Evolutionary conservation across 2,329 filamentous ascomycete species (phyloP).

Genomic region (Phialophora macrospora): DNA sequence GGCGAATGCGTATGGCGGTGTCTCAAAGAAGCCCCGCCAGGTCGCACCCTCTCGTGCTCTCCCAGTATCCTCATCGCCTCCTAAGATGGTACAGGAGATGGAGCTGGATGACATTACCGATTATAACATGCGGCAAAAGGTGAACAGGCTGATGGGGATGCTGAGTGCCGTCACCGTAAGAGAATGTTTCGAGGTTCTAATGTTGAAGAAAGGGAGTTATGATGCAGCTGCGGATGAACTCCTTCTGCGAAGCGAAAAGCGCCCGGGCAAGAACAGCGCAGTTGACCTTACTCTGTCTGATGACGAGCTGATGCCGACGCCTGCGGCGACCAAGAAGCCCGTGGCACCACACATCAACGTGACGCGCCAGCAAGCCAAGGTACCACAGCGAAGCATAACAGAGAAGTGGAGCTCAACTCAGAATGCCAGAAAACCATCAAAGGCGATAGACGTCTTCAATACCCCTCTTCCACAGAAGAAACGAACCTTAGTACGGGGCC

Average conservation of each 20-base stretch:
- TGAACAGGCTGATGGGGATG: constrained; percentile 58
- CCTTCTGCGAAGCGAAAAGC: constrained; percentile 46
- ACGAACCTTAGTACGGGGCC: constrained; percentile 57
- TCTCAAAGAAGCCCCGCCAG: constrained; percentile 50
- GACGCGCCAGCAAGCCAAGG: constrained; percentile 56
- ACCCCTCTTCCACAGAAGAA: constrained; percentile 41
- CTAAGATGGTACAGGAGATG: constrained; percentile 42
- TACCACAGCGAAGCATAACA: constrained; percentile 60
- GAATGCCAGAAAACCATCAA: constrained; percentile 40
- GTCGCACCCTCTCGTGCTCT: constrained; percentile 53
- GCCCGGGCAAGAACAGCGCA: constrained; percentile 31
- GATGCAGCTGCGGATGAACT: constrained; percentile 60
- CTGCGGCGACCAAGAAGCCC: constrained; percentile 38
- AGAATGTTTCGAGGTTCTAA: constrained; percentile 57
- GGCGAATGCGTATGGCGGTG: constrained; percentile 48
- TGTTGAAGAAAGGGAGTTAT: constrained; percentile 57
- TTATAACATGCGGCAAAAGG: constrained; percentile 54
- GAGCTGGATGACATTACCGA: constrained; percentile 59
- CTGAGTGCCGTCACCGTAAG: constrained; percentile 54
- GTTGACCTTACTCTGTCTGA: constrained; percentile 48
- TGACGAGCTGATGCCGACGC: constrained; percentile 48
- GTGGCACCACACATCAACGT: constrained; percentile 43
- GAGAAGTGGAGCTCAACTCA: constrained; percentile 63
- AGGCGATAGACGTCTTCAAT: constrained; percentile 37
- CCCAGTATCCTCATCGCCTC: constrained; percentile 42